Conservation (phyloP, 2,329 filamentous ascomycete genomes). For the Ceratocystis harringtonii region DNA sequence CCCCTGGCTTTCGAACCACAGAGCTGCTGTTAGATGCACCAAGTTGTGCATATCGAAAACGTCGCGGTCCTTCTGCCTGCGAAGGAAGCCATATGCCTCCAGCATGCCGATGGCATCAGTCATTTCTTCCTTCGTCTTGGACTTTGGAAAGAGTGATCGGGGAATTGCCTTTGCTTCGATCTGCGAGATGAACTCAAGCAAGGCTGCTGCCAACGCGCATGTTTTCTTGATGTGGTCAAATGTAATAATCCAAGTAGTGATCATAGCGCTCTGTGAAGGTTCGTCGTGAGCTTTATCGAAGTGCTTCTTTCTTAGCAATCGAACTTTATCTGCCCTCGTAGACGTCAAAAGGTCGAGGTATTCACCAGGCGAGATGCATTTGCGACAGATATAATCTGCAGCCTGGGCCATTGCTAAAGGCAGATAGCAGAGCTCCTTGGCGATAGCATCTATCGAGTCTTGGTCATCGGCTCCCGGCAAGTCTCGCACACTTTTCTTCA, state of each 20-base stretch:
- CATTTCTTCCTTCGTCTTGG: background rate
- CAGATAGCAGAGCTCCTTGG: slow-evolving; percentile 9
- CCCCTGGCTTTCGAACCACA: background rate
- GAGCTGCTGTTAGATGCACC: background rate
- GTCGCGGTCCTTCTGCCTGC: background rate
- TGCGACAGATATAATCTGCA: slow-evolving; percentile 17
- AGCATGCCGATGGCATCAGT: background rate
- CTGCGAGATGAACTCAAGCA: background rate
- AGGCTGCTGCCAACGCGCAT: background rate
- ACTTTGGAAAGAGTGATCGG: background rate
- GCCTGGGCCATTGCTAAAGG: slow-evolving; percentile 19
- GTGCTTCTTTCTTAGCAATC: background rate
- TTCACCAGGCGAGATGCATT: background rate
- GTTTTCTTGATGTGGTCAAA: background rate
- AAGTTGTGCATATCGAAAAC: background rate
- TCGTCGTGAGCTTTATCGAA: background rate
- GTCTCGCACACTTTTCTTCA: background rate
- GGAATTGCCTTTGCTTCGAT: background rate
- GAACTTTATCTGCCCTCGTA: background rate
- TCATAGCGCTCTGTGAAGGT: background rate
- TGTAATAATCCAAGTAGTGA: background rate
- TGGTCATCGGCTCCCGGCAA: no score
- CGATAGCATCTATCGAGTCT: background rate
- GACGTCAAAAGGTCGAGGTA: background rate
- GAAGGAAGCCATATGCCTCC: background rate